A percentile compares a stretch with the other conserved stretches of the same genome.
These are phyloP conservation scores for Diplodia scrobiculata DNA, from an alignment of 2,329 filamentous ascomycete genomes.

Conservation along the genomic window DNA sequence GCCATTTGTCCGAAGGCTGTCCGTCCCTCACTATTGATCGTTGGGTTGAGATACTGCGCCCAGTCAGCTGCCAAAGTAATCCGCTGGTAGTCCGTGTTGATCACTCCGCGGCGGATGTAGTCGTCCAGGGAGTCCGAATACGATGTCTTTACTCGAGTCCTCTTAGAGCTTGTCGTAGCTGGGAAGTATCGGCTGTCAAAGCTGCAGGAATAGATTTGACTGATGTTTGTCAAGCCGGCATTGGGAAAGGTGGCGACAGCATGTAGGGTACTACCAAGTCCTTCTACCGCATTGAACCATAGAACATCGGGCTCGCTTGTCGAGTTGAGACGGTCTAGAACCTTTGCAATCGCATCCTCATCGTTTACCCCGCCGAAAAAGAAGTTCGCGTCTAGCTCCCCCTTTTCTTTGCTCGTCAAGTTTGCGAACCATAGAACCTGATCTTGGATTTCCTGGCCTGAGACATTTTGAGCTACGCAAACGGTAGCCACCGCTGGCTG, in stretches of 20 bases:
- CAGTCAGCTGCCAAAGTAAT: background rate
- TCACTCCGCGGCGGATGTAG: background rate
- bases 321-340: background rate
- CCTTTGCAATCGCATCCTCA: background rate
- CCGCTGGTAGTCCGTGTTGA: background rate
- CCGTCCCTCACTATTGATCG: background rate
- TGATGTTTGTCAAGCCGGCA: background rate
- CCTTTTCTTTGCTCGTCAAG: background rate
- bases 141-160: background rate
- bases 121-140: background rate
- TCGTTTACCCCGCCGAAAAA: background rate
- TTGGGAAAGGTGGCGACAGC: constrained; percentile 4
- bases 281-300: constrained; percentile 1
- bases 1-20: constrained; percentile 1
- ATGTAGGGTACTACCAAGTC: background rate
- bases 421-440: background rate
- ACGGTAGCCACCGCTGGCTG: constrained; percentile 1
- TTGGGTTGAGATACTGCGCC: constrained; percentile 11
- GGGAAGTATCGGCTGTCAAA: constrained; percentile 1
- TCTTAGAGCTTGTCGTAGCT: background rate
- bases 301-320: background rate
- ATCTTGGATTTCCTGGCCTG: background rate
- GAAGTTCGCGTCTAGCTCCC: background rate
- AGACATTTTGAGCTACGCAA: background rate
- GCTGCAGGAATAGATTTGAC: constrained; percentile 1